Evolutionary conservation across 2,329 filamentous ascomycete genomes (phyloP).

Genomic region (Herpotrichia juniperi): DNA sequence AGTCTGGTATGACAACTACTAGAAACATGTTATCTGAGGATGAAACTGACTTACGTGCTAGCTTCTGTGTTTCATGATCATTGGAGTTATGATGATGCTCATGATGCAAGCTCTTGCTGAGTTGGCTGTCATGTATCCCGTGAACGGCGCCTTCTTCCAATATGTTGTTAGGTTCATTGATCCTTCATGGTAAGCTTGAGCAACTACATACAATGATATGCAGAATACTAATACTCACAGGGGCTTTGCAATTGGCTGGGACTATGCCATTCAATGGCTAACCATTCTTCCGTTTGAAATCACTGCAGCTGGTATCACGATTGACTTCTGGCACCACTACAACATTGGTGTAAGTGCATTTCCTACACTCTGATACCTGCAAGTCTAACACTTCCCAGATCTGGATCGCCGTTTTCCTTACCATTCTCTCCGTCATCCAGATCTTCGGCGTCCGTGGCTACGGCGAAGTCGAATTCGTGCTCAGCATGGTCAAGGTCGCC

Average conservation of each 20-base stretch:
- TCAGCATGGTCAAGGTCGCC: constrained; percentile 63
- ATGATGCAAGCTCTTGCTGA: constrained; percentile 51
- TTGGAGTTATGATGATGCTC: constrained; percentile 44
- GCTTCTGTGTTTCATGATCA: constrained; percentile 39
- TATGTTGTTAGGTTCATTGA: constrained; percentile 50
- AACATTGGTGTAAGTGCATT: constrained; percentile 18
- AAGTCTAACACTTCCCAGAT: constrained; percentile 16
- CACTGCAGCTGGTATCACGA: constrained; percentile 40
- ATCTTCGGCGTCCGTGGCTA: constrained; percentile 43
- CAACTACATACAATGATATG: neutral
- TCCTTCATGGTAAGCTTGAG: constrained; percentile 43
- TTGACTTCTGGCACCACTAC: constrained; percentile 35
- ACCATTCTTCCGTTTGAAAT: constrained; percentile 42
- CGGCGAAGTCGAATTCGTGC: constrained; percentile 60
- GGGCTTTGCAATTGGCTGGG: constrained; percentile 43
- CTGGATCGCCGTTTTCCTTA: constrained; percentile 41
- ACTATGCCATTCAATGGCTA: constrained; percentile 40
- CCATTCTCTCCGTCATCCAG: constrained; percentile 31
- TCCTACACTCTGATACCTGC: constrained; percentile 1
- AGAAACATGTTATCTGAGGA: neutral
- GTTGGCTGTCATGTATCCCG: constrained; percentile 48
- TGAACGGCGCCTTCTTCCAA: constrained; percentile 49
- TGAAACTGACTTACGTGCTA: constrained; percentile 6
- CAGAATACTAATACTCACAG: constrained; percentile 16
- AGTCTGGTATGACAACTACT: constrained; percentile 16